These are phyloP conservation scores for Kodamaea laetipori DNA, from an alignment of 805 yeast species.

Conservation along the genomic window DNA sequence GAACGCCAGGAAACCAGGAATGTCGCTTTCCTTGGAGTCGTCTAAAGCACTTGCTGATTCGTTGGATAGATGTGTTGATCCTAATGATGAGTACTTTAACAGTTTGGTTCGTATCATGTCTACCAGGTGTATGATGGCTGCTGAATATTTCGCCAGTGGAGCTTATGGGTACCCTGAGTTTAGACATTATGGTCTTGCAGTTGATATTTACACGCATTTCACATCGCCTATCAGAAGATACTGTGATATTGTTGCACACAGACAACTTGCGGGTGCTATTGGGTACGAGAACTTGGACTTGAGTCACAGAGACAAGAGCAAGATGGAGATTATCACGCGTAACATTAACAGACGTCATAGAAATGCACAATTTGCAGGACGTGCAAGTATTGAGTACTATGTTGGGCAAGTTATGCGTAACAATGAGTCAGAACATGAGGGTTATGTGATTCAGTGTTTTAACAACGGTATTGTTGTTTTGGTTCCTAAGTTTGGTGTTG, in stretches of 20 bases:
- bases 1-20: constrained; percentile 67
- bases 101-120: constrained; percentile 94
- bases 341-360: constrained; percentile 94
- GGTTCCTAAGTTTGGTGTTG: constrained; percentile 95
- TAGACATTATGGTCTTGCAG: constrained; percentile 95
- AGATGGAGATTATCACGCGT: constrained; percentile 84
- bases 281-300: constrained; percentile 84
- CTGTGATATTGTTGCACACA: constrained; percentile 96
- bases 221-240: constrained; percentile 98
- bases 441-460: constrained; percentile 88
- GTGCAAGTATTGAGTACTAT: constrained; percentile 96
- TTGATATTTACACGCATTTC: constrained; percentile 96
- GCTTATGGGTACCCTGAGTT: constrained; percentile 87
- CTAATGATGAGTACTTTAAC: constrained; percentile 85
- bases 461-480: constrained; percentile 92
- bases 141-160: constrained; percentile 94
- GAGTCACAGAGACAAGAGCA: constrained; percentile 81
- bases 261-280: constrained; percentile 98
- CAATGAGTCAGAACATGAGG: constrained; percentile 78
- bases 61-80: constrained; percentile 82
- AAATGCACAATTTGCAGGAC: constrained; percentile 98
- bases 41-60: constrained; percentile 94
- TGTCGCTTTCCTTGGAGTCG: constrained; percentile 76
- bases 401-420: constrained; percentile 97
- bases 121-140: constrained; percentile 99